Conservation (phyloP, 1,284 basidiomycete genomes). For the Lignosus rhinocerotis region DNA sequence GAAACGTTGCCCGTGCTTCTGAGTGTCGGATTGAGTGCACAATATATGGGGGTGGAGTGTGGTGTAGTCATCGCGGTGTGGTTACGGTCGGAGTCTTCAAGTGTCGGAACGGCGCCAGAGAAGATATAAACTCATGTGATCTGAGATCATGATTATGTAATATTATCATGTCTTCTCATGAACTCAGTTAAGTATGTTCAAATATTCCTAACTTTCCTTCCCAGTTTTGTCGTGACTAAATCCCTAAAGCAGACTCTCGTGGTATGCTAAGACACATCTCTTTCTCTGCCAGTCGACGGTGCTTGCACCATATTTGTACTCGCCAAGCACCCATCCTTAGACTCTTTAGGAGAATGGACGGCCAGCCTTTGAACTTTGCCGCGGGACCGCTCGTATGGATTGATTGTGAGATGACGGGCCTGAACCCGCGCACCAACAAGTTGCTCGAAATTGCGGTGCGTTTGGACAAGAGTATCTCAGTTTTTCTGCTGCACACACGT, state of each 20-base stretch:
- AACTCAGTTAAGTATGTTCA: not conserved
- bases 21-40: constrained; percentile 25
- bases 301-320: not conserved
- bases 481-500: not conserved
- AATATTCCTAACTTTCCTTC: not conserved
- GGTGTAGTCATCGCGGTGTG: constrained; percentile 23
- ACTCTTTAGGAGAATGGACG: constrained; percentile 13
- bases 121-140: not conserved
- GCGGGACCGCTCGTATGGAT: constrained; percentile 84
- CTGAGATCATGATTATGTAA: not conserved
- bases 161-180: no score
- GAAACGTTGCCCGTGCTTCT: constrained; percentile 24
- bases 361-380: constrained; percentile 39
- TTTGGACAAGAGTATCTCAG: constrained; percentile 11
- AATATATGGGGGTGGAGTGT: constrained; percentile 16
- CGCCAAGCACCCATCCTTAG: not conserved
- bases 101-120: no score
- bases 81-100: not conserved
- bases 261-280: constrained; percentile 16
- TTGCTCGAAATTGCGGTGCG: constrained; percentile 76
- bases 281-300: constrained; percentile 6
- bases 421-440: constrained; percentile 63
- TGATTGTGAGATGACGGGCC: constrained; percentile 87
- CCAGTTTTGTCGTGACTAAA: no score
- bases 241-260: no score